These are phyloP conservation scores for Parachlorella kessleri DNA, from an alignment of 139 green algal genomes.

Conservation along the genomic window DNA sequence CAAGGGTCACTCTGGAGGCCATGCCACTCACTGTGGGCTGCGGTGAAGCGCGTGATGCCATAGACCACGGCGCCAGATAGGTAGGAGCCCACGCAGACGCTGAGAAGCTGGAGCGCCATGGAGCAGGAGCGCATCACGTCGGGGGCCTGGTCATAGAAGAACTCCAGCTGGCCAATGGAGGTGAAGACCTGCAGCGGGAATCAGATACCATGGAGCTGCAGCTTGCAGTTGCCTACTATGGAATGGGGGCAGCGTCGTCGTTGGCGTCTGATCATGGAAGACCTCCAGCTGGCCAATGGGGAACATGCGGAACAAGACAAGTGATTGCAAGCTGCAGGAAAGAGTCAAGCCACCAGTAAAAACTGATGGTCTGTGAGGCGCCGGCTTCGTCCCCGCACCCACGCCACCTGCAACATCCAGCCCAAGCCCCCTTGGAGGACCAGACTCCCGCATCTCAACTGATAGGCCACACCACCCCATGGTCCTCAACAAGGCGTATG, in stretches of 20 bases:
- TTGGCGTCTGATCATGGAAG: constrained; percentile 95
- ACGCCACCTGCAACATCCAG: too few species aligned
- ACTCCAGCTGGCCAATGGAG: constrained; percentile 92
- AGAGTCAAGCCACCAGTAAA: too few species aligned
- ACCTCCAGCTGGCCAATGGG: constrained; percentile 94
- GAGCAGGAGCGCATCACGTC: constrained; percentile 91
- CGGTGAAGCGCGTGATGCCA: constrained; percentile 31
- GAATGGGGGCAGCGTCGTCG: too few species aligned
- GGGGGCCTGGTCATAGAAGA: constrained; percentile 96
- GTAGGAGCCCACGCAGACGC: constrained; percentile 83
- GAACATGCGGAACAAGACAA: too few species aligned
- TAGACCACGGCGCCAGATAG: constrained; percentile 71
- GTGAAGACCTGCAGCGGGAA: constrained; percentile 71
- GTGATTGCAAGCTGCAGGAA: too few species aligned
- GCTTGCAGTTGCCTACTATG: too few species aligned
- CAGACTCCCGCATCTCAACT: too few species aligned
- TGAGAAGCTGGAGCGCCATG: constrained; percentile 88
- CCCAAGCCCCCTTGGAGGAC: too few species aligned
- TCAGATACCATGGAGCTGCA: too few species aligned
- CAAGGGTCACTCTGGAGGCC: too few species aligned
- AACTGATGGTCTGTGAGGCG: too few species aligned
- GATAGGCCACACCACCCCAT: not conserved
- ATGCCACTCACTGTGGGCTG: not conserved
- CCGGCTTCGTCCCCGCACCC: too few species aligned
- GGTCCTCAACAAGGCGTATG: not conserved